Percentiles rank a stretch among this genome's conserved stretches.
phyloP scores from a whole-genome alignment of 108 stramenopile species.

The Skeletonema marinoi region DNA sequence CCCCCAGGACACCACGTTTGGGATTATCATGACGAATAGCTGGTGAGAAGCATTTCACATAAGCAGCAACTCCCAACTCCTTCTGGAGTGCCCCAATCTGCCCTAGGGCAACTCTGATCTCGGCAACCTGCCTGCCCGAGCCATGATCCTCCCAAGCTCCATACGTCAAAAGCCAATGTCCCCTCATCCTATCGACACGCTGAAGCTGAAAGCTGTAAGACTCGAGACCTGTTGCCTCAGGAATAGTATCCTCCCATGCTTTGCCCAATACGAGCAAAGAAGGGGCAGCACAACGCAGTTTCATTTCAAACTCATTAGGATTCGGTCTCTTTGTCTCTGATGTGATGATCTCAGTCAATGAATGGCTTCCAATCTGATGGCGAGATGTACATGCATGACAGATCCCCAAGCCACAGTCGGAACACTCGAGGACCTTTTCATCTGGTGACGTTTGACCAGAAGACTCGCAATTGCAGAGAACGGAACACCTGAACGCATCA shows the following conservation, averaged over 20 bases:
- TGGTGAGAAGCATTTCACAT: slow-evolving; percentile 51
- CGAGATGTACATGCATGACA: slow-evolving; percentile 41
- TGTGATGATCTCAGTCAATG: slow-evolving; percentile 31
- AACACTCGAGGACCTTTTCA: slow-evolving; percentile 44
- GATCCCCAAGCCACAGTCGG: slow-evolving; percentile 43
- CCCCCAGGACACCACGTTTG: slow-evolving; percentile 40
- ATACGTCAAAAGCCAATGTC: slow-evolving; percentile 52
- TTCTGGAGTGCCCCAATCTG: slow-evolving; percentile 24
- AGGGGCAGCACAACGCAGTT: slow-evolving; percentile 39
- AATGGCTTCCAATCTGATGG: slow-evolving; percentile 45
- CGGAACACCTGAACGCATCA: slow-evolving; percentile 31
- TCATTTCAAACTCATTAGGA: slow-evolving; percentile 49
- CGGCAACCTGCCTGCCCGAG: slow-evolving; percentile 52
- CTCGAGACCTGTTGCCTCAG: slow-evolving; percentile 43
- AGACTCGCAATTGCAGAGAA: slow-evolving; percentile 46
- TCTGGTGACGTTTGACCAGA: slow-evolving; percentile 44
- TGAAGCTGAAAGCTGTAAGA: slow-evolving; percentile 56
- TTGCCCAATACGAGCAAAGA: slow-evolving; percentile 32
- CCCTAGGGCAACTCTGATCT: slow-evolving; percentile 48
- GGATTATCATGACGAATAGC: slow-evolving; percentile 55
- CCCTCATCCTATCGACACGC: slow-evolving; percentile 47
- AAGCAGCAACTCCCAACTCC: slow-evolving; percentile 44
- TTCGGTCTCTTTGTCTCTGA: slow-evolving; percentile 23
- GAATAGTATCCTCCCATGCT: slow-evolving; percentile 35
- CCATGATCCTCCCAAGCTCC: slow-evolving; percentile 60